phyloP scores from a whole-genome alignment of 139 green algal species.

The Picochlorum sp. region DNA sequence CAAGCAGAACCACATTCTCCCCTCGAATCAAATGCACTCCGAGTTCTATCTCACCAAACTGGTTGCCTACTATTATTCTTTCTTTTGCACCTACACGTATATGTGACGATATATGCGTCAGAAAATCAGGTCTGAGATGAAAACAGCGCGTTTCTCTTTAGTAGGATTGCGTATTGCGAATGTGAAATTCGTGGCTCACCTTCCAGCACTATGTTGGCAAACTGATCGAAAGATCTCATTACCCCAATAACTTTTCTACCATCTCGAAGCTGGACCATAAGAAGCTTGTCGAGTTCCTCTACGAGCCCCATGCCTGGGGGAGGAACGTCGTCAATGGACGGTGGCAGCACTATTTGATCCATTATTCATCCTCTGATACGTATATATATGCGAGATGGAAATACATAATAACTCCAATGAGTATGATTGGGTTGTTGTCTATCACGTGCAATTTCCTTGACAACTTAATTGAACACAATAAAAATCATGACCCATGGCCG shows the following conservation, averaged over 20 bases:
- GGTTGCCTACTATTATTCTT: conserved; percentile 60
- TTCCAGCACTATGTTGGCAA: conserved; percentile 68
- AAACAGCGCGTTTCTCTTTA: background rate
- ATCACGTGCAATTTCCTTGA: no score
- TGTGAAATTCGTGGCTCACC: conserved; percentile 3
- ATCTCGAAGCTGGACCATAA: conserved; percentile 63
- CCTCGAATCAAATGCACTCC: conserved; percentile 46
- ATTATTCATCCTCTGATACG: no score
- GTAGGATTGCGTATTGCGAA: background rate
- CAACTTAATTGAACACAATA: no score
- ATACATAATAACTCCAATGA: no score
- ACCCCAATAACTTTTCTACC: conserved; percentile 62
- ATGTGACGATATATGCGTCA: background rate
- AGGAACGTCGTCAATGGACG: conserved; percentile 24
- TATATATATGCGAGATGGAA: no score
- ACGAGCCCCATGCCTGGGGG: conserved; percentile 28
- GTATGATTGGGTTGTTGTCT: no score
- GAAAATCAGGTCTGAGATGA: background rate
- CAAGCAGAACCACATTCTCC: conserved; percentile 77
- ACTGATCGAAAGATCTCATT: conserved; percentile 71
- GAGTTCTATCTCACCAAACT: conserved; percentile 49
- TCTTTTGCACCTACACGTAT: conserved; percentile 34
- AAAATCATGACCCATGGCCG: no score
- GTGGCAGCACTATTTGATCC: conserved; percentile 14
- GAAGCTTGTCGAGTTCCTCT: conserved; percentile 53